Evolutionary conservation across 2,329 filamentous ascomycete species (phyloP).

Genomic region (Fusarium buxicola): DNA sequence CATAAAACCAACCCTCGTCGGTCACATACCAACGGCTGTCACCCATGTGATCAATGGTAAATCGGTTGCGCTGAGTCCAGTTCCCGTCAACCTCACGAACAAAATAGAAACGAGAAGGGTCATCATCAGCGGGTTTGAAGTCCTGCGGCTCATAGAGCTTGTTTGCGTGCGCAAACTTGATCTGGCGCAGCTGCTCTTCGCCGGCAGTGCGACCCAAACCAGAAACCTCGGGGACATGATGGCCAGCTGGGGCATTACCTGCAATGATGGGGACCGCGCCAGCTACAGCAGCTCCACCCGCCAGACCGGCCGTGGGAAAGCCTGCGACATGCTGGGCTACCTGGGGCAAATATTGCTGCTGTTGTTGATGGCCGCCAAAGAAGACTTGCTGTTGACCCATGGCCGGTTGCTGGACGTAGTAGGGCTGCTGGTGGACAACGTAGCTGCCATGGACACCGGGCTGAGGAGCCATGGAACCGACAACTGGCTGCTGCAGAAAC

Average conservation of each 20-base stretch:
- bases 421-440: slow-evolving; percentile 51
- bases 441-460: slow-evolving; percentile 44
- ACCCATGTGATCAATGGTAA: slow-evolving; percentile 69
- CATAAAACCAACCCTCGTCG: slow-evolving; percentile 70
- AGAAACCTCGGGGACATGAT: slow-evolving; percentile 60
- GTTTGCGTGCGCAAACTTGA: slow-evolving; percentile 62
- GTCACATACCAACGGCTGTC: slow-evolving; percentile 70
- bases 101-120: slow-evolving; percentile 70
- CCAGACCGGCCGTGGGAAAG: slow-evolving; percentile 43
- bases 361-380: slow-evolving; percentile 46
- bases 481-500: slow-evolving; percentile 47
- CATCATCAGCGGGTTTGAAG: slow-evolving; percentile 71
- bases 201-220: slow-evolving; percentile 63
- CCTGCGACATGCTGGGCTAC: slow-evolving; percentile 43
- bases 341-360: slow-evolving; percentile 43
- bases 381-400: slow-evolving; percentile 49
- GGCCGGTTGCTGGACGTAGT: slow-evolving; percentile 48
- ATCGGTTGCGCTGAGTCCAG: slow-evolving; percentile 69
- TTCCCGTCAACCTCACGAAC: slow-evolving; percentile 70
- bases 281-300: slow-evolving; percentile 38
- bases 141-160: slow-evolving; percentile 68
- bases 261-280: slow-evolving; percentile 51
- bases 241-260: slow-evolving; percentile 53
- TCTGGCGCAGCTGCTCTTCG: slow-evolving; percentile 61
- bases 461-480: slow-evolving; percentile 46